These are phyloP conservation scores for Stenogyne calaminthoides DNA, from an alignment of 305 asterid genomes.

Conservation along the genomic window DNA sequence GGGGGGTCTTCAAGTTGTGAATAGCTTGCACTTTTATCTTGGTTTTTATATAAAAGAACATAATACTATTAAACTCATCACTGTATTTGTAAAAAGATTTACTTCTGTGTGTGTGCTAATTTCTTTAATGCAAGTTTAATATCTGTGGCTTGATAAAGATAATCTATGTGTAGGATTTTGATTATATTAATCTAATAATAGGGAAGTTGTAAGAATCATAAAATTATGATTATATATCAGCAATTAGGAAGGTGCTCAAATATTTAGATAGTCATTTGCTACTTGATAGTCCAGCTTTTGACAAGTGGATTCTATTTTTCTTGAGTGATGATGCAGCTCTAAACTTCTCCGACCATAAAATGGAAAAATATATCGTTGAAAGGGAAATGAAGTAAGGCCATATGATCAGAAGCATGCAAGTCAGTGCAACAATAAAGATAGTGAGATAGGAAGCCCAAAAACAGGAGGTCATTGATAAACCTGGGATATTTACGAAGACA, in stretches of 20 bases:
- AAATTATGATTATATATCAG: background rate
- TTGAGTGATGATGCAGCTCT: too few relatives aligned
- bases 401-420: background rate
- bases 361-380: too few relatives aligned
- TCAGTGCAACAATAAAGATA: background rate
- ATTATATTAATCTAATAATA: background rate
- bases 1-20: background rate
- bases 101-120: background rate
- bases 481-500: background rate
- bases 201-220: background rate
- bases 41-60: background rate
- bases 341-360: too few relatives aligned
- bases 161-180: background rate
- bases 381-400: too few relatives aligned
- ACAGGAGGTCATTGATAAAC: background rate
- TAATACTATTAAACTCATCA: background rate
- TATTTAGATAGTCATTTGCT: background rate
- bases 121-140: background rate
- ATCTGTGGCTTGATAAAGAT: background rate
- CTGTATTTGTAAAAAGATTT: background rate
- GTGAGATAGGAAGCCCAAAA: background rate
- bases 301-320: too few relatives aligned
- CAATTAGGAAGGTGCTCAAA: background rate
- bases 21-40: background rate
- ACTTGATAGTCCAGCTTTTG: background rate